Base-by-base conservation (phyloP, 495 filamentous ascomycete genomes). In the Cetradonia linearis region DNA sequence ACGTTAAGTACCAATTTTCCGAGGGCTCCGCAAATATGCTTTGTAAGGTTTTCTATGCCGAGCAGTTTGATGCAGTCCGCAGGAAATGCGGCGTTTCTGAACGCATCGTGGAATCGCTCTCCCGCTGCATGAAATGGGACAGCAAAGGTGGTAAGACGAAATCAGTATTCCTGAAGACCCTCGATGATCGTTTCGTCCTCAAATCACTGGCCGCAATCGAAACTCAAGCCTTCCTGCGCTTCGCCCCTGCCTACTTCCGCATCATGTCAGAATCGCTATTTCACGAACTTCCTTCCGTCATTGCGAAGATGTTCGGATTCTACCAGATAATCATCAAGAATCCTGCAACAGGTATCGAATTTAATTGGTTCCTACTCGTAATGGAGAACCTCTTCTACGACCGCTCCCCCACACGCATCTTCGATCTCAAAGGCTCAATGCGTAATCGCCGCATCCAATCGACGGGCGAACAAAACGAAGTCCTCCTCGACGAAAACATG, bases 321-420 rank as follows among this genome's bases (percentile, higher is more conserved):
- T 99, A 95, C 71, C 92, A 97, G 65, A 85, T 99, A 62, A 83
- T 87, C 64, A 96, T 99, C 74, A 95, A 93, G 72, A 97, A 97
- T 66, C 88, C 92, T 0, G 79, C 83, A 6, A 96, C 92, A 1
- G 90, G 90, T 60, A 85, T 85, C 2, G 93, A 99, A 69, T 93
- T 96, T 73, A 94, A 95, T 68, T 93, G 90, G 74, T 94, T 89
- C 68, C 79, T 99, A 30, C 75, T 97, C 40, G 80, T 97, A 30
- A 99, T 97, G 91, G 93, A 99, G 75, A 99, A 99, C 72, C 75
- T 99, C 50, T 99, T 99, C 70, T 99, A 99, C 64, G 92, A 96
- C 66, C 89, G 93, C 16, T 83, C 84, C 16, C 90, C 91, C 0
- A 91, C 84, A 13, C 82, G 89, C n/a, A 91, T 95, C 54, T 99